Evolutionary conservation across 192 early-diverging fungal genomes (phyloP), one percentile per base, ranked within the genome.

Genomic region (Coemansia sp.): DNA sequence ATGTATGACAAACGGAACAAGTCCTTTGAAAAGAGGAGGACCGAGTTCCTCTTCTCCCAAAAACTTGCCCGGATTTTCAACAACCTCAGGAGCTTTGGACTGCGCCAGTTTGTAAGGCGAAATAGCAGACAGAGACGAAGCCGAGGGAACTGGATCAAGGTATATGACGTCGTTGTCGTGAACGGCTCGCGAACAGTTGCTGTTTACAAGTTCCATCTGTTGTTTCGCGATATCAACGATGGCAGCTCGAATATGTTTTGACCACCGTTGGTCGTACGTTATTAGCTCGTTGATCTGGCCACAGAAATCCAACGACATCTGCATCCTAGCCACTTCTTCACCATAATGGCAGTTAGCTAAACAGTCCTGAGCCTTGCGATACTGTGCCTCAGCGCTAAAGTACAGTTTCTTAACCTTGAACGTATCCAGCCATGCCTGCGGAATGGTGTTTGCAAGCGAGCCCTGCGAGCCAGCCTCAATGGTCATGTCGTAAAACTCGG

Each of bases 111-210:
- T 86, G 33, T 88, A 91, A 32, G 81, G 86, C 52, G 75, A 72
- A 55, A 98, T 89, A 4, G 87, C 41, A 5, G 83, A 52, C 0
- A 98, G 74, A 8, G 88, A 56, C 8, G 87, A 83, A 4, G 83
- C 57, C 8, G 85, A 71, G 1, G 94, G 94, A 1, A 98, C 88
- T 0, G 84, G 85, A 34, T 95, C 90, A 57, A 95, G 70, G 74
- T 97, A 95, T 18, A 98, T 94, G 48, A 94, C 87, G 71, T 96
- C 92, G 58, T 98, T 98, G 70, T 98, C 96, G 78, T 92, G 94
- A 51, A 91, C 88, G 12, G 94, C 94, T 2, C 87, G 70, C 3
- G 69, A 71, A 8, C 88, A 68, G 55, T 88, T 89, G 52, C 76
- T 69, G 65, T 66, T 51, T 2, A 90, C 78, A 0, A 76, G 75